Conservation (phyloP, 2,329 filamentous ascomycete genomes). For the Beauveria bassiana region DNA sequence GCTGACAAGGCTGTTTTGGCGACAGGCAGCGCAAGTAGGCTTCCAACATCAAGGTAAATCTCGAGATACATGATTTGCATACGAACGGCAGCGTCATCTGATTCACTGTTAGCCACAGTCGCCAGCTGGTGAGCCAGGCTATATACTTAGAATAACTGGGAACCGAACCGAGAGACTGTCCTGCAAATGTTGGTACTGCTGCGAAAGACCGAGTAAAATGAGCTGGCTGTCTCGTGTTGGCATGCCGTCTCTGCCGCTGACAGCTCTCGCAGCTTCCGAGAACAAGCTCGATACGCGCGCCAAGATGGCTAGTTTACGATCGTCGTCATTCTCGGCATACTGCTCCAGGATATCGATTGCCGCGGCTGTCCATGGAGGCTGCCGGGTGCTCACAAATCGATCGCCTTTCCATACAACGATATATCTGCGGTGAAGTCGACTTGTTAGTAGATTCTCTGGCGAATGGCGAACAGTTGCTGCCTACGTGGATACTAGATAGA, state of each 20-base stretch:
- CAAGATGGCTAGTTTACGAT: neutral
- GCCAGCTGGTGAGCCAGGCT: neutral
- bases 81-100: neutral
- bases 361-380: neutral
- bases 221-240: neutral
- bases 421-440: neutral
- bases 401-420: conserved; percentile 7
- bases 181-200: neutral
- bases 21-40: conserved; percentile 11
- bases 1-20: conserved; percentile 5
- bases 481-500: conserved; percentile 10
- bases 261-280: neutral
- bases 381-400: neutral
- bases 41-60: conserved; percentile 11
- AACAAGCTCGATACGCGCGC: neutral
- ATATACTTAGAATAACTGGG: neutral
- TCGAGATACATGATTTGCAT: conserved; percentile 12
- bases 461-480: neutral
- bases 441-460: neutral
- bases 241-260: neutral
- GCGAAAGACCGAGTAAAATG: neutral
- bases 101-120: neutral
- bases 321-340: neutral
- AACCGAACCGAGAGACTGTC: neutral
- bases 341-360: conserved; percentile 5